Evolutionary conservation across 129 eudicot genomes (phyloP).

Genomic region (Sambucus nigra): DNA sequence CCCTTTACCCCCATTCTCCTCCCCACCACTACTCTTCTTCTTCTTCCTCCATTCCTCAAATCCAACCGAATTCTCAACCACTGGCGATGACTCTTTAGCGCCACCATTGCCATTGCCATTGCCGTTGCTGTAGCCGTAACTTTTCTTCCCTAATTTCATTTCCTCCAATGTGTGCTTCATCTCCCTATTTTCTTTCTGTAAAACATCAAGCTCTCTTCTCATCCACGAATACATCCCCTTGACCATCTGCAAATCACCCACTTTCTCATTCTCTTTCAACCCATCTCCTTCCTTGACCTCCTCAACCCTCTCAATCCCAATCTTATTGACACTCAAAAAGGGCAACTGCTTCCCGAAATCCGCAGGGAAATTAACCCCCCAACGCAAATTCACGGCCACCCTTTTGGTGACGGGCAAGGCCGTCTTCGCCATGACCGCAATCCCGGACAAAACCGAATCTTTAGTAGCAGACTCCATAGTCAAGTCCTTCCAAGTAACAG

Average conservation of each 20-base stretch:
- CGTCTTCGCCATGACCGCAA: conserved; percentile 34
- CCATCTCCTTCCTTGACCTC: conserved; percentile 28
- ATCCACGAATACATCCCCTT: conserved; percentile 76
- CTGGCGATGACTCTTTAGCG: conserved; percentile 23
- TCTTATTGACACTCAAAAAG: conserved; percentile 46
- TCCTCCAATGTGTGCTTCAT: conserved; percentile 52
- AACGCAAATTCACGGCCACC: conserved; percentile 45
- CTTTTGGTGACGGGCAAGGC: conserved; percentile 53
- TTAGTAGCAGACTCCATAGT: conserved; percentile 22
- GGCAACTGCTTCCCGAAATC: conserved; percentile 41
- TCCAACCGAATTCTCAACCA: conserved; percentile 32
- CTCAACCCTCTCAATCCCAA: conserved; percentile 59
- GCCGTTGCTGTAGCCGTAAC: conserved; percentile 15
- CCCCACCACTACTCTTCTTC: conserved; percentile 38
- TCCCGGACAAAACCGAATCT: conserved; percentile 44
- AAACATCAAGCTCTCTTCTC: conserved; percentile 53
- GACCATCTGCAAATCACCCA: conserved; percentile 44
- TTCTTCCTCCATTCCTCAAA: conserved; percentile 68
- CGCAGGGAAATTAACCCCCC: conserved; percentile 64
- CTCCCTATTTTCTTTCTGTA: conserved; percentile 55
- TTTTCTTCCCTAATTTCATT: conserved; percentile 21
- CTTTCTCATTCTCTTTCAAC: conserved; percentile 17
- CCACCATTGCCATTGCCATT: conserved; percentile 18
- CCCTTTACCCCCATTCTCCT: conserved; percentile 38
- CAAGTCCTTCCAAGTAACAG: conserved; percentile 47